Evolutionary conservation across 805 yeast genomes (phyloP).

Genomic region (Vanderwaltozyma polyspora): DNA sequence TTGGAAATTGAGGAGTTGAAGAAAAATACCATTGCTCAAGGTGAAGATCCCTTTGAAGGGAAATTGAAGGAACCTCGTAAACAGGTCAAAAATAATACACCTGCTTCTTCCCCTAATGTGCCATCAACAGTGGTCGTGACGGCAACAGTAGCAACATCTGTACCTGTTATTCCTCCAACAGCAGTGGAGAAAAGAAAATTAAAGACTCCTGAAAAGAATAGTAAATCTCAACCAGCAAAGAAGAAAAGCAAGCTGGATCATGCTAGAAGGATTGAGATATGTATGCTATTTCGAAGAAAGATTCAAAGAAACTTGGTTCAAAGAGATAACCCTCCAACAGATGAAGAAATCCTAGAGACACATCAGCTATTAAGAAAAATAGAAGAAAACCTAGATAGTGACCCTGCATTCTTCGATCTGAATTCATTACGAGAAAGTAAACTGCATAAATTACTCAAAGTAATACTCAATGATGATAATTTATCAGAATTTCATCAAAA

Average conservation of each 20-base stretch:
- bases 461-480: conserved; percentile 17
- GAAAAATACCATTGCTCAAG: conserved; percentile 10
- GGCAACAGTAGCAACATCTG: neutral
- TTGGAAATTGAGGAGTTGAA: conserved; percentile 8
- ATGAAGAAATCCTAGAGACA: conserved; percentile 17
- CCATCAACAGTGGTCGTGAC: neutral
- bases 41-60: conserved; percentile 23
- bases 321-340: conserved; percentile 20
- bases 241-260: conserved; percentile 16
- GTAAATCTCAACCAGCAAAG: neutral
- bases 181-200: neutral
- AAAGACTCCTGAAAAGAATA: neutral
- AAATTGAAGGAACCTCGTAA: conserved; percentile 1
- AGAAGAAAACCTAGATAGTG: conserved; percentile 14
- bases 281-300: conserved; percentile 21
- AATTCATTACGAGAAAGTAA: conserved; percentile 21
- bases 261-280: conserved; percentile 19
- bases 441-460: conserved; percentile 24
- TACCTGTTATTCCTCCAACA: too few species aligned
- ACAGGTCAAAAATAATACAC: neutral
- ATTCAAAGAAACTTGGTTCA: conserved; percentile 24
- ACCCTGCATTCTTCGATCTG: conserved; percentile 24
- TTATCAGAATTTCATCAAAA: conserved; percentile 22
- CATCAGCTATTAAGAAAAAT: conserved; percentile 21
- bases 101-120: too few species aligned